Base-by-base conservation (phyloP, 345 rosid species). In the Sapria himalayana region DNA sequence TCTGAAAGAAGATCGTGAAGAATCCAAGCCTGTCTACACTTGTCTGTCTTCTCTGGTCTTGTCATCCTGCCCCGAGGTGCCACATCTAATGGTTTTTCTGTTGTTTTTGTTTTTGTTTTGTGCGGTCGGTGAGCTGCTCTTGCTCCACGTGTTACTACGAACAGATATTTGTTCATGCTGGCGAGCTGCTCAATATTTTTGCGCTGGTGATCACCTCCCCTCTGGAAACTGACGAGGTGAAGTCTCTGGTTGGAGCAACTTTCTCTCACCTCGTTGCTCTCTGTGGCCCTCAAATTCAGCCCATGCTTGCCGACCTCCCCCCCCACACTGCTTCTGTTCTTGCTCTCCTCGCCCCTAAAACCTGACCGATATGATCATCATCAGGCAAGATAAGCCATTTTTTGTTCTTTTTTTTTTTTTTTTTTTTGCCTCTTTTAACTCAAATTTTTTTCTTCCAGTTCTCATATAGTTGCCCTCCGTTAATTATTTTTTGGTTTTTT, bases 1-100 rank as follows among this genome's bases (percentile, higher is more conserved):
- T 25, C 41, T 91, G 29, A 84, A 72, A 59, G 99, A 91, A 69
- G 95, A 91, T 50, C 89, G 46, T 12, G 99, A 91, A 49, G 99
- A 91, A 57, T 91, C 99, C 27, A 61, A 69, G 70, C 69, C 86
- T 29, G 92, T 91, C 29, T 84, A 84, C 60, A 65, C 63, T 41
- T 91, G 95, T 65, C 60, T 84, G 45, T 80, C 72, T 41, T 56
- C 75, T 22, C 92, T 84, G 40, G 84, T 91, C 43, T 55, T 77
- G 56, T 51, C 92, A 16, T 84, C 95, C 48, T 79, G 82, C 51
- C 74, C 79, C 16, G 81, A 80, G 81, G 99, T 82, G 60, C 9
- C 15, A 8, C 32, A 16, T 20, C 39, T 41, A 20, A 15, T 19
- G 18, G 27, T 32, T 31, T 38, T 29, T 12, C 15, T 24, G 14